phyloP scores from a whole-genome alignment of 768 basidiomycete species.

The Collybia sordida region DNA sequence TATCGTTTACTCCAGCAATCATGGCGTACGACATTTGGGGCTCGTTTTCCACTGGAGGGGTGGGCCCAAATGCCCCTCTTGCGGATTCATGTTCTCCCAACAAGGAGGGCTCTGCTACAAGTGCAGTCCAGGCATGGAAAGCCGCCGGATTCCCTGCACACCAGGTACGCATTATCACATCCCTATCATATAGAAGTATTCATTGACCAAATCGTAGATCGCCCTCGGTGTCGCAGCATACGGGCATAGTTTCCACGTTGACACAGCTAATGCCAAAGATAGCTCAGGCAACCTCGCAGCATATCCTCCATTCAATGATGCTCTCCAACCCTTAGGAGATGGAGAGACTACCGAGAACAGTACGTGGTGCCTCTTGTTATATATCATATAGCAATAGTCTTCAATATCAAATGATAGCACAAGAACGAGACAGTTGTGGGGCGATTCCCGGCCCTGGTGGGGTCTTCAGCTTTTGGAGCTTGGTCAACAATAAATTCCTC shows the following conservation, averaged over 20 bases:
- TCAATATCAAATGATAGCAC: too few species aligned
- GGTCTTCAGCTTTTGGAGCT: conserved; percentile 58
- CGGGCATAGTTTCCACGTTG: conserved; percentile 69
- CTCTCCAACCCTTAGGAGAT: conserved; percentile 48
- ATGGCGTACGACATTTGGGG: conserved; percentile 65
- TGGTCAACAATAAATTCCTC: conserved; percentile 58
- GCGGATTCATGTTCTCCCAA: conserved; percentile 62
- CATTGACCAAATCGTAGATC: conserved; percentile 33
- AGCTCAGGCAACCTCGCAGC: conserved; percentile 30
- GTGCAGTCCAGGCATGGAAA: conserved; percentile 72
- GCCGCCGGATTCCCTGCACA: conserved; percentile 69
- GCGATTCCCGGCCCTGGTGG: conserved; percentile 39
- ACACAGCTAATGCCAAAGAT: conserved; percentile 32
- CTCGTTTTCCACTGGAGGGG: conserved; percentile 46
- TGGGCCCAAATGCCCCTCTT: conserved; percentile 86
- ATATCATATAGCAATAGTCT: too few species aligned
- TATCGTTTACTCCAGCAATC: conserved; percentile 34
- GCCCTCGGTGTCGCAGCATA: conserved; percentile 81
- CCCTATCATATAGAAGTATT: not conserved
- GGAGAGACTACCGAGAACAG: conserved; percentile 10
- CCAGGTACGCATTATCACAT: conserved; percentile 23
- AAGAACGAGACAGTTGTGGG: conserved; percentile 49
- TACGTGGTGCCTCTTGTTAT: too few species aligned
- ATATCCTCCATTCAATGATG: conserved; percentile 51
- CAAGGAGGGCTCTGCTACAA: conserved; percentile 70